Conservation (phyloP, 2,329 filamentous ascomycete species). For the Escovopsis sp. region DNA sequence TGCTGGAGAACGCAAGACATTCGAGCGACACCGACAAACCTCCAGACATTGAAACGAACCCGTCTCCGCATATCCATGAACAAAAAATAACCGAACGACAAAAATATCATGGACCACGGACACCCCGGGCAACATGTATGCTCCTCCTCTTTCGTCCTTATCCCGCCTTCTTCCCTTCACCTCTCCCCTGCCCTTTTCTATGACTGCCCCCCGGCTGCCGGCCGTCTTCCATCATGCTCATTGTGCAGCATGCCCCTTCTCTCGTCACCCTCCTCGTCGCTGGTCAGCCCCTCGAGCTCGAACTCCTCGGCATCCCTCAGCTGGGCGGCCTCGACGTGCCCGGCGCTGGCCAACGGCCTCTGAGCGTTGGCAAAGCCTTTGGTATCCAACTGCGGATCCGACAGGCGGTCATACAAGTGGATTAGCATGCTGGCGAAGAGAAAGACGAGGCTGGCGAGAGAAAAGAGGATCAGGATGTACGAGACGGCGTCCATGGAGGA, state of each 20-base stretch:
- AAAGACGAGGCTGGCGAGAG: constrained; percentile 78
- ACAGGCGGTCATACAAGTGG: constrained; percentile 58
- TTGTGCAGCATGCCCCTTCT: constrained; percentile 18
- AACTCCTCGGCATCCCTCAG: constrained; percentile 80
- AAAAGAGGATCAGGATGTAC: constrained; percentile 85
- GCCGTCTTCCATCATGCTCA: background rate
- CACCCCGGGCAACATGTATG: no score
- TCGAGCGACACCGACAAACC: no score
- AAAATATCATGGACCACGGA: no score
- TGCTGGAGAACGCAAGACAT: no score
- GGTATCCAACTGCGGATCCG: constrained; percentile 19
- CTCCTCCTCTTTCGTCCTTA: no score
- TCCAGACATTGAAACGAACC: no score
- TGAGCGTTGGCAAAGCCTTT: constrained; percentile 25
- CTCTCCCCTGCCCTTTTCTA: background rate
- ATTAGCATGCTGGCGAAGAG: constrained; percentile 82
- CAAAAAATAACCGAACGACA: no score
- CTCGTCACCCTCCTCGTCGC: constrained; percentile 63
- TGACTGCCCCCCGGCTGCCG: constrained; percentile 1
- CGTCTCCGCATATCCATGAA: no score
- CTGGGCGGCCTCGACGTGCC: constrained; percentile 33
- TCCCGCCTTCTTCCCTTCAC: no score
- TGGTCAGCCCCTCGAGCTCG: constrained; percentile 79
- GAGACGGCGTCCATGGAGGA: constrained; percentile 75
- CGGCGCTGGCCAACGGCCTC: constrained; percentile 15